Base-by-base conservation (phyloP, 1,139 yeast species). In the Kurtzmaniella quercitrusa region DNA sequence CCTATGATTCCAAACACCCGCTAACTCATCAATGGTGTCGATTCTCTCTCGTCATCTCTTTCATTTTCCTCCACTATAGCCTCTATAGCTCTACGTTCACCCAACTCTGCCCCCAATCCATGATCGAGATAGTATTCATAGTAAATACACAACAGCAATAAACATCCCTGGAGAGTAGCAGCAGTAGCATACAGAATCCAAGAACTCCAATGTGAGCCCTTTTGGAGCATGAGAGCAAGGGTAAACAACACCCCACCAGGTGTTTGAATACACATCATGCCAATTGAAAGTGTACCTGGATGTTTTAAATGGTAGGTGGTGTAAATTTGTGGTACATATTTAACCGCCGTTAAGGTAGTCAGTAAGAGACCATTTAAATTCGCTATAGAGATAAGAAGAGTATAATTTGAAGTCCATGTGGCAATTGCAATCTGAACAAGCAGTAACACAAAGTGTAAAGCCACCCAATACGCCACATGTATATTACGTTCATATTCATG, bases 161-260 rank as follows among this genome's bases (percentile, higher is more conserved):
- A 50, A 25, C 39, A 34, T 0, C 84, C 79, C 62, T 89, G 96
- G 23, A 85, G 61, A 2, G 67, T 52, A 0, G 93, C 93, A 0
- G 95, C 91, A 0, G 84, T 76, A 41, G 86, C 72, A 55, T 83
- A 85, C 5, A 95, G 87, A 29, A 87, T 62, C 95, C 95, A 88
- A 7, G 91, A 81, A 52, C 94, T 85, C 96, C 96, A 88, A 49
- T 80, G 79, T 1, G 93, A 80, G 1, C 90, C 94, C 39, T 85
- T 85, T 40, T 91, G 79, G 47, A 78, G 64, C 45, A 80, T 84
- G 44, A 89, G 66, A 2, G 88, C 81, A 14, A 80, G 73, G 0
- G 94, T 78, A 82, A 93, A 88, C 2, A 86, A 49, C 53, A 78
- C 84, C 21, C 96, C 95, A 12, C 96, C 96, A 0, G 96, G 96